phyloP scores from a whole-genome alignment of 2,329 filamentous ascomycete species.

The Alternaria alternata region DNA sequence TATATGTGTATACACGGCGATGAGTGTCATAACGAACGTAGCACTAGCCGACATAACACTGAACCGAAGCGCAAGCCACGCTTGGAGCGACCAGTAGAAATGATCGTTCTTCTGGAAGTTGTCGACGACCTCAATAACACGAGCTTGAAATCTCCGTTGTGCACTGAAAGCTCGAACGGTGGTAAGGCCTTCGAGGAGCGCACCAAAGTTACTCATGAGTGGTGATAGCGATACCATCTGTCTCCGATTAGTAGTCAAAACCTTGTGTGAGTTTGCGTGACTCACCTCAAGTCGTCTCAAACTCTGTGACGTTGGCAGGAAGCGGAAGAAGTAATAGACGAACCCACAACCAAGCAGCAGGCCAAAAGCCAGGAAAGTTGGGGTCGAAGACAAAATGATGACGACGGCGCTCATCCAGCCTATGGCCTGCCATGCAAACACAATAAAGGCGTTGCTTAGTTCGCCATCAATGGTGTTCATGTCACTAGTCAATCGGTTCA shows the following conservation, averaged over 20 bases:
- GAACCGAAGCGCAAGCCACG: conserved; percentile 84
- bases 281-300: conserved; percentile 75
- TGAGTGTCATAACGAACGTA: conserved; percentile 74
- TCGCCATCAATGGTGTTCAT: conserved; percentile 89
- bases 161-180: conserved; percentile 86
- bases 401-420: conserved; percentile 75
- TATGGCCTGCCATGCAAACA: conserved; percentile 74
- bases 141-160: conserved; percentile 79
- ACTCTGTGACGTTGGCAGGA: conserved; percentile 83
- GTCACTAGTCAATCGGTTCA: conserved; percentile 91
- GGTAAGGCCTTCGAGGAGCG: conserved; percentile 82
- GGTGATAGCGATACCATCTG: conserved; percentile 85
- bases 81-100: conserved; percentile 88
- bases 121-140: conserved; percentile 82
- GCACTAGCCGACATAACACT: conserved; percentile 75
- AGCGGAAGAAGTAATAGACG: conserved; percentile 75
- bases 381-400: conserved; percentile 82
- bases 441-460: conserved; percentile 77
- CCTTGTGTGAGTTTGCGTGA: not conserved
- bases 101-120: conserved; percentile 95
- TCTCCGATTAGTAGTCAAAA: conserved; percentile 10
- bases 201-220: conserved; percentile 91
- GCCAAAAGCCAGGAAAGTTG: conserved; percentile 77
- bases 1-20: conserved; percentile 78
- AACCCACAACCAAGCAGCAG: conserved; percentile 72